Evolutionary conservation across 192 early-diverging fungal genomes (phyloP), one percentile per base, ranked within the genome.

Genomic region (Backusella circina): DNA sequence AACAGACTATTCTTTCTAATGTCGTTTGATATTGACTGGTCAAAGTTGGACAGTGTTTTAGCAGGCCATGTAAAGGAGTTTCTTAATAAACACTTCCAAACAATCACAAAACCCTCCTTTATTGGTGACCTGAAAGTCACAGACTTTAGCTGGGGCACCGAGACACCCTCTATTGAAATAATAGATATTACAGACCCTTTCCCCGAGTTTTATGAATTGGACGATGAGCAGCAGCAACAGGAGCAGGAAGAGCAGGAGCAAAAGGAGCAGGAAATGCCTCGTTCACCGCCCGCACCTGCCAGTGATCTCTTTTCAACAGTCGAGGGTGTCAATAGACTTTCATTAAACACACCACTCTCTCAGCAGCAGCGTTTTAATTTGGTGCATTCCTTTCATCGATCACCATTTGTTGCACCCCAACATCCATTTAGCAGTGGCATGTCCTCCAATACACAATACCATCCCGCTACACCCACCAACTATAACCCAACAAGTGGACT

Each of bases 11-110:
- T n/a, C n/a, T n/a, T n/a, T n/a, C 23, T 61, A 64, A 93, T 93
- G 91, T 93, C 91, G 5, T 87, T 93, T 82, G 85, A 85, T 28
- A 88, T 93, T 33, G 83, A 85, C 73, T 93, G 91, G 91, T 86
- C 86, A 37, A 91, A 90, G 70, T 86, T 93, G 18, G 90, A 91
- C 77, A 82, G 86, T 35, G 82, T 83, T 18, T 84, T 93, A 5
- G 91, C 91, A 15, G 85, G 83, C 26, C 87, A 87, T 65, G 88
- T 92, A 26, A 89, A 90, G 77, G 77, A 85, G 32, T 86, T 90
- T 77, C 86, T 93, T 66, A 92, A 93, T 71, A 69, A 75, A 21
- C 89, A 90, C 66, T 92, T 93, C 71, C 81, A 84, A 50, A 82
- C 75, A 9, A 83, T 91, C 33, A 77, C 83, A 18, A 91, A 90